Percentiles rank a stretch among this genome's conserved stretches.
phyloP scores from a whole-genome alignment of 345 rosid genomes.

The Odontarrhena argentea region DNA sequence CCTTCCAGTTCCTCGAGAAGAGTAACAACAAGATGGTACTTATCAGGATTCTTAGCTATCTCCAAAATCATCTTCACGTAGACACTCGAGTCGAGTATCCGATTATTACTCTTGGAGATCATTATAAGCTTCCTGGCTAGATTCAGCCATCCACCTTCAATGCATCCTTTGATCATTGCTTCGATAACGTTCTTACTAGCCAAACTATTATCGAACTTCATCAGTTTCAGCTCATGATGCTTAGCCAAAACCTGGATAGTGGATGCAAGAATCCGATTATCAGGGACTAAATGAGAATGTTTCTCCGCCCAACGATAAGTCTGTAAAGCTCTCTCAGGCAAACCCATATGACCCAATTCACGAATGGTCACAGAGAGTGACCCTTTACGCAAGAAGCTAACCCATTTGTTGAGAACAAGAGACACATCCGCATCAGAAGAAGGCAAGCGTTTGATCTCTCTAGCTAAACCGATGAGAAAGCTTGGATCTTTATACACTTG shows the following conservation, averaged over 20 bases:
- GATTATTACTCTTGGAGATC: conserved; percentile 53
- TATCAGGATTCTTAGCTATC: conserved; percentile 78
- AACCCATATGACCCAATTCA: conserved; percentile 81
- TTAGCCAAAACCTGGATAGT: conserved; percentile 74
- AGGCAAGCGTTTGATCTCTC: conserved; percentile 56
- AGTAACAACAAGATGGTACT: conserved; percentile 46
- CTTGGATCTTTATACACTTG: conserved; percentile 58
- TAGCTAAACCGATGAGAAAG: conserved; percentile 69
- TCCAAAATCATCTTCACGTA: conserved; percentile 75
- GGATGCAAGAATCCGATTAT: conserved; percentile 65
- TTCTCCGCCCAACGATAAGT: conserved; percentile 83
- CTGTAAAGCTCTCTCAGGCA: conserved; percentile 79
- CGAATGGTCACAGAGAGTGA: conserved; percentile 68
- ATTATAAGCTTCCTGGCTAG: conserved; percentile 69
- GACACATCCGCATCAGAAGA: conserved; percentile 55
- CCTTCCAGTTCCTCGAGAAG: conserved; percentile 69
- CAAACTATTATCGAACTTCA: conserved; percentile 53
- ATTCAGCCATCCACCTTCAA: conserved; percentile 64
- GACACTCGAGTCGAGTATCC: conserved; percentile 63
- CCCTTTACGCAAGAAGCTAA: conserved; percentile 70
- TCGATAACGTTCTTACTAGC: conserved; percentile 73
- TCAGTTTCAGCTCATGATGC: conserved; percentile 62
- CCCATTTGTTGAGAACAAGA: conserved; percentile 55
- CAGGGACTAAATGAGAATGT: conserved; percentile 65
- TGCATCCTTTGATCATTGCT: conserved; percentile 77